These are phyloP conservation scores for Parasitella parasitica DNA, from an alignment of 371 early-diverging fungal species.

Conservation along the genomic window DNA sequence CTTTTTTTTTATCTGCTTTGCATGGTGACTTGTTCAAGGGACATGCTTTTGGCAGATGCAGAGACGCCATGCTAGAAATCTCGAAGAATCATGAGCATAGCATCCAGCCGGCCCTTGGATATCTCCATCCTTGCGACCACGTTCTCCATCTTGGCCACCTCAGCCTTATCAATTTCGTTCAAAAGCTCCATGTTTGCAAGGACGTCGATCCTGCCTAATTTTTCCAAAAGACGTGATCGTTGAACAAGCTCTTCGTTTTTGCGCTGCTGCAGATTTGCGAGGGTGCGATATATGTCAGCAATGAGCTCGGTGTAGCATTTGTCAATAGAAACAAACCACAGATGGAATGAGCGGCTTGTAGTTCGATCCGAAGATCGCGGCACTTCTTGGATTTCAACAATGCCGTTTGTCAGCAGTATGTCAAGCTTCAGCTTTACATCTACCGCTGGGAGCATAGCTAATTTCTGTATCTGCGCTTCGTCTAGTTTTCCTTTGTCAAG, in stretches of 20 bases:
- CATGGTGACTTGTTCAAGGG: not conserved
- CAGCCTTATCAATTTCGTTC: constrained; percentile 55
- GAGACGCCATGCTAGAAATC: constrained; percentile 61
- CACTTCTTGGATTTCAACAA: constrained; percentile 75
- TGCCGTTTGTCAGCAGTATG: constrained; percentile 59
- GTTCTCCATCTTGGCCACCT: constrained; percentile 48
- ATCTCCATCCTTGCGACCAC: constrained; percentile 57
- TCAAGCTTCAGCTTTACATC: constrained; percentile 69
- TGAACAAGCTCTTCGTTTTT: constrained; percentile 55
- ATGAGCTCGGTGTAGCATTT: constrained; percentile 60
- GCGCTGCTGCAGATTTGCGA: constrained; percentile 70
- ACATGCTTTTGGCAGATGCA: not conserved
- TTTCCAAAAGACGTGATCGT: constrained; percentile 66
- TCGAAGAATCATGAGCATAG: constrained; percentile 65
- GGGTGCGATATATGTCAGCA: constrained; percentile 59
- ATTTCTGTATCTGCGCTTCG: constrained; percentile 70
- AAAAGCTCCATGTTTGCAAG: constrained; percentile 56
- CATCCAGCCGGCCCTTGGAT: constrained; percentile 62
- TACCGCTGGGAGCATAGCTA: constrained; percentile 74
- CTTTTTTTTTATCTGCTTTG: not conserved
- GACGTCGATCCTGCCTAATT: constrained; percentile 76
- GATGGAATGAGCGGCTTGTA: constrained; percentile 78
- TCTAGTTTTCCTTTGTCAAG: constrained; percentile 79
- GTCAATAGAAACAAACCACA: constrained; percentile 74
- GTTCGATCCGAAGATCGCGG: constrained; percentile 83